Evolutionary conservation across 2,329 filamentous ascomycete genomes (phyloP).

Genomic region (Fusarium staphyleae): DNA sequence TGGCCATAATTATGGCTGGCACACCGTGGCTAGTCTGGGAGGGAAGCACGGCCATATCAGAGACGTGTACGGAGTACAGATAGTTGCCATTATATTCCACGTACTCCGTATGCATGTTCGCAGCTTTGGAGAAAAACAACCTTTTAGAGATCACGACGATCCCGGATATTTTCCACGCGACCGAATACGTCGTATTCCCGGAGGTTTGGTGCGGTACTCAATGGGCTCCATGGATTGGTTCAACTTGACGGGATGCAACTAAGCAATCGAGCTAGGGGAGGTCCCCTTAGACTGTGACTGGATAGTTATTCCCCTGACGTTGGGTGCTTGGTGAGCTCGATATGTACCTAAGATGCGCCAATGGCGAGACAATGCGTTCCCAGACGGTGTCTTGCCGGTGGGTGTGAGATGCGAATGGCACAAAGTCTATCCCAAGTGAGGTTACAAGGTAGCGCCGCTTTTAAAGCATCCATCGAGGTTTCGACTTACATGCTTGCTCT

Average conservation of each 20-base stretch:
- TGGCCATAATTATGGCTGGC: neutral
- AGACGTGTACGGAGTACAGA: no score
- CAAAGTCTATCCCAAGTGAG: neutral
- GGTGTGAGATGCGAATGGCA: neutral
- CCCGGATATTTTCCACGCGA: slow-evolving; percentile 27
- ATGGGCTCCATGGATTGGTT: slow-evolving; percentile 4
- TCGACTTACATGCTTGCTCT: neutral
- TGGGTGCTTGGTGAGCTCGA: slow-evolving; percentile 2
- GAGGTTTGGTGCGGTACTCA: neutral
- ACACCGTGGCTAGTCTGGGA: neutral
- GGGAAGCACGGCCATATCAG: neutral
- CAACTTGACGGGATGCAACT: slow-evolving; percentile 18
- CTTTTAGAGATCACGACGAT: neutral
- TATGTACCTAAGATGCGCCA: slow-evolving; percentile 13
- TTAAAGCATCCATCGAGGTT: neutral
- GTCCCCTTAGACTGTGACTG: slow-evolving; percentile 25
- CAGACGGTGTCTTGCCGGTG: neutral
- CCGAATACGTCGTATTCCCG: slow-evolving; percentile 36
- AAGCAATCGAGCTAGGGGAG: slow-evolving; percentile 24
- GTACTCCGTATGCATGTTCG: slow-evolving; percentile 6
- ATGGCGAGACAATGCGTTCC: neutral
- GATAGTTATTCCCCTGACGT: slow-evolving; percentile 23
- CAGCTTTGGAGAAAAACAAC: neutral
- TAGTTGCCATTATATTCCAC: no score
- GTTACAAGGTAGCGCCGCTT: slow-evolving; percentile 3